phyloP scores from a whole-genome alignment of 2,329 filamentous ascomycete species.

The Verticillium isaacii region DNA sequence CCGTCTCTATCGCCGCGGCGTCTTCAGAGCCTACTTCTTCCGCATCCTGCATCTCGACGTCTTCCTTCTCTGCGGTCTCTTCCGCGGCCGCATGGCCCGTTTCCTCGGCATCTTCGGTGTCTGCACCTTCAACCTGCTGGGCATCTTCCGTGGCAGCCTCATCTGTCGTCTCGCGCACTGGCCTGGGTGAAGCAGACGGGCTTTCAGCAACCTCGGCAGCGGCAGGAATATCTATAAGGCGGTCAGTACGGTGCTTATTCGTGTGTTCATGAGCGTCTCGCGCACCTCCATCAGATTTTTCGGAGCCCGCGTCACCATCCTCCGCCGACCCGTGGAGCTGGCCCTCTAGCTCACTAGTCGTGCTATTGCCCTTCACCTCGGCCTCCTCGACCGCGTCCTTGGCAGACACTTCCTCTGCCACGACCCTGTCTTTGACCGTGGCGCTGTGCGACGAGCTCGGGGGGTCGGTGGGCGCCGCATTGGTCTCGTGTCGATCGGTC shows the following conservation, averaged over 20 bases:
- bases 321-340: not conserved
- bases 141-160: not conserved
- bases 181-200: no score
- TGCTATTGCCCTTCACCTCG: not conserved
- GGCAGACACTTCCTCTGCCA: not conserved
- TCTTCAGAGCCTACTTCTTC: not conserved
- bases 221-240: not conserved
- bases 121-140: not conserved
- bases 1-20: not conserved
- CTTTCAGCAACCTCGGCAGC: not conserved
- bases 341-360: not conserved
- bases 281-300: not conserved
- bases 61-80: not conserved
- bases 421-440: not conserved
- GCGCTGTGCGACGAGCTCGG: not conserved
- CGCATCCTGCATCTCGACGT: not conserved
- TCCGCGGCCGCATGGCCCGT: not conserved
- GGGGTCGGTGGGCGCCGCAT: not conserved
- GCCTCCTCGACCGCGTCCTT: not conserved
- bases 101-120: not conserved
- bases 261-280: not conserved
- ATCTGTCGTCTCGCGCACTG: not conserved
- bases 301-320: not conserved
- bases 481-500: conserved; percentile 5
- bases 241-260: not conserved